Percentiles rank a stretch among this genome's conserved stretches.
Conservation (phyloP, 345 rosid genomes). For the Combretum micranthum region DNA sequence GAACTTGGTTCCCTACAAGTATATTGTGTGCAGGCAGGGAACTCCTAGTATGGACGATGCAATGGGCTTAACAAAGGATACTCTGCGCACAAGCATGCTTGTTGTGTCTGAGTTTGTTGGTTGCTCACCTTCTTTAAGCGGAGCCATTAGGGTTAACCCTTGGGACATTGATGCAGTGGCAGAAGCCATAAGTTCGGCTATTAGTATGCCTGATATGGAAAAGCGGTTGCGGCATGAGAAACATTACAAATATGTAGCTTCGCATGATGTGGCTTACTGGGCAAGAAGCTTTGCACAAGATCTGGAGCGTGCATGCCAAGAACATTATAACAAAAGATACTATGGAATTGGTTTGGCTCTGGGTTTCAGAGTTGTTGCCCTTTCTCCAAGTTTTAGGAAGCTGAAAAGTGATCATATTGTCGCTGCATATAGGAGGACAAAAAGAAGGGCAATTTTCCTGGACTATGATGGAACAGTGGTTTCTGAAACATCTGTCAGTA, state of each 20-base stretch:
- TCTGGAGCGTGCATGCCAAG: conserved; percentile 60
- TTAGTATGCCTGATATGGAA: conserved; percentile 53
- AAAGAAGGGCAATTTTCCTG: conserved; percentile 66
- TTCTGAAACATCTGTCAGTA: conserved; percentile 51
- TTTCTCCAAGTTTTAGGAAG: conserved; percentile 67
- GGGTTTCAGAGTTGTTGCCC: conserved; percentile 62
- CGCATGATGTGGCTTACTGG: conserved; percentile 77
- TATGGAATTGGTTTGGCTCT: conserved; percentile 79
- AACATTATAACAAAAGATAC: conserved; percentile 67
- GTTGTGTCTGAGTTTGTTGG: conserved; percentile 81
- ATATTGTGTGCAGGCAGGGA: conserved; percentile 74
- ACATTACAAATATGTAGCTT: conserved; percentile 63
- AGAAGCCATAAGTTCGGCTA: conserved; percentile 49
- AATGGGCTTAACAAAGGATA: conserved; percentile 25
- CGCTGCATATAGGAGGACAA: conserved; percentile 47
- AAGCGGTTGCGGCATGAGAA: conserved; percentile 72
- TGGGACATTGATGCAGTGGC: conserved; percentile 77
- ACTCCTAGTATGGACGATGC: conserved; percentile 51
- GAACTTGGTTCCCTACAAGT: conserved; percentile 79
- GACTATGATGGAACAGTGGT: conserved; percentile 76
- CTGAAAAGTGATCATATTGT: conserved; percentile 51
- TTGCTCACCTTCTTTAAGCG: conserved; percentile 83
- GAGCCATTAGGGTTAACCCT: conserved; percentile 79
- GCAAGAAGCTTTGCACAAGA: conserved; percentile 67
- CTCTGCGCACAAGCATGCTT: conserved; percentile 66